These are phyloP conservation scores for Pseudoturritis turrita DNA, from an alignment of 345 rosid species.

Conservation along the genomic window DNA sequence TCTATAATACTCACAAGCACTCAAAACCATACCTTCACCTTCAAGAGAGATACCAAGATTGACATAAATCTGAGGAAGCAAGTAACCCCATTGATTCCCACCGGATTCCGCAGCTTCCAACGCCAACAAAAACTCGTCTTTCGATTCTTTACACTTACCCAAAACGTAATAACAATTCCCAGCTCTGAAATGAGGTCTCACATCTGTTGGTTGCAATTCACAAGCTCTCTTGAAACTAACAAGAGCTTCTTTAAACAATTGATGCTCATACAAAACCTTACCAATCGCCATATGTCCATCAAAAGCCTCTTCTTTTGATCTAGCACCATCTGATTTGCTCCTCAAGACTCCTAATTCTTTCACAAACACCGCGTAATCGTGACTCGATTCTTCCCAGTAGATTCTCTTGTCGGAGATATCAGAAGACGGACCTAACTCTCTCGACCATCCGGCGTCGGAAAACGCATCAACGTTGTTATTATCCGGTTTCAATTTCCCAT, in stretches of 20 bases:
- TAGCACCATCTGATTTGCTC: conserved; percentile 76
- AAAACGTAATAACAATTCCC: conserved; percentile 83
- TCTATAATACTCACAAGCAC: conserved; percentile 97
- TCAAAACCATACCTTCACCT: conserved; percentile 99
- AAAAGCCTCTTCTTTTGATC: conserved; percentile 94
- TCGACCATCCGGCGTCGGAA: conserved; percentile 87
- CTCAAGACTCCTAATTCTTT: conserved; percentile 78
- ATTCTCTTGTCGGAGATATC: conserved; percentile 74
- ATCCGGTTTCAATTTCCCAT: conserved; percentile 52
- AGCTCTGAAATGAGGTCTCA: conserved; percentile 87
- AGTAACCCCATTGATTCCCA: conserved; percentile 85
- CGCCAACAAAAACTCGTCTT: conserved; percentile 82
- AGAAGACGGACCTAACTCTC: conserved; percentile 73
- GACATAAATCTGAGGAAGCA: conserved; percentile 95
- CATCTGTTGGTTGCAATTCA: conserved; percentile 86
- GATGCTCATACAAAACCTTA: conserved; percentile 80
- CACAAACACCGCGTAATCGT: conserved; percentile 57
- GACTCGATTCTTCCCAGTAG: conserved; percentile 74
- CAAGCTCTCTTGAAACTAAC: conserved; percentile 96
- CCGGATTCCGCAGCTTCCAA: conserved; percentile 87
- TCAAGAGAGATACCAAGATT: conserved; percentile 91
- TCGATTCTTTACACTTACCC: conserved; percentile 72
- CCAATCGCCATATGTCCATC: conserved; percentile 99
- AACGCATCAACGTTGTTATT: conserved; percentile 56
- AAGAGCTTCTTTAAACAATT: conserved; percentile 77